phyloP scores from a whole-genome alignment of 768 basidiomycete genomes.

The Pisolithus orientalis region DNA sequence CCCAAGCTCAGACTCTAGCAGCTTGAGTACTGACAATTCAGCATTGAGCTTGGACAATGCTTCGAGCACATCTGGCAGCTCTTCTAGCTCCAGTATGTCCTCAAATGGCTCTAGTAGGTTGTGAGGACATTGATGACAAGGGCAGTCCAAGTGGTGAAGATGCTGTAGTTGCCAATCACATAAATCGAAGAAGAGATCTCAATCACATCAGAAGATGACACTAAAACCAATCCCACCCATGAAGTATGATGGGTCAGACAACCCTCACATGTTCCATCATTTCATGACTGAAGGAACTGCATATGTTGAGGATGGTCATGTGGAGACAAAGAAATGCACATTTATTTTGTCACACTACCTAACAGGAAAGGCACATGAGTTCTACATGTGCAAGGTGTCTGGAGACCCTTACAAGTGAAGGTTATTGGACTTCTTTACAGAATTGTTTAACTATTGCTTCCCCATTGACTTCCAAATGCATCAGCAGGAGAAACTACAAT shows the following conservation, averaged over 20 bases:
- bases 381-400: slow-evolving; percentile 26
- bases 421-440: slow-evolving; percentile 21
- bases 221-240: slow-evolving; percentile 13
- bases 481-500: slow-evolving; percentile 9
- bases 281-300: slow-evolving; percentile 1
- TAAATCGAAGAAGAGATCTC: not conserved
- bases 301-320: slow-evolving; percentile 17
- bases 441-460: slow-evolving; percentile 34
- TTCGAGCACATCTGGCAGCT: not conserved
- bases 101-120: not conserved
- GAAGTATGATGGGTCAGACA: slow-evolving; percentile 4
- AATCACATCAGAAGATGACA: not conserved
- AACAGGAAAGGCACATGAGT: slow-evolving; percentile 24
- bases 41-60: not conserved
- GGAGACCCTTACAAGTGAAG: slow-evolving; percentile 4
- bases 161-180: not conserved
- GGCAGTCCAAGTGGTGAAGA: too few relatives aligned
- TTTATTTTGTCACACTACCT: slow-evolving; percentile 6
- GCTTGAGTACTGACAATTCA: not conserved
- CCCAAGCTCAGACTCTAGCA: too few relatives aligned
- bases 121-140: not conserved
- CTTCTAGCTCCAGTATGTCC: too few relatives aligned
- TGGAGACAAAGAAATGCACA: slow-evolving; percentile 6
- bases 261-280: slow-evolving; percentile 1
- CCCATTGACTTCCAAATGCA: slow-evolving; percentile 18